Percentiles rank a stretch among this genome's conserved stretches.
phyloP scores from a whole-genome alignment of 2,329 filamentous ascomycete species.

The Penicillium sp. region DNA sequence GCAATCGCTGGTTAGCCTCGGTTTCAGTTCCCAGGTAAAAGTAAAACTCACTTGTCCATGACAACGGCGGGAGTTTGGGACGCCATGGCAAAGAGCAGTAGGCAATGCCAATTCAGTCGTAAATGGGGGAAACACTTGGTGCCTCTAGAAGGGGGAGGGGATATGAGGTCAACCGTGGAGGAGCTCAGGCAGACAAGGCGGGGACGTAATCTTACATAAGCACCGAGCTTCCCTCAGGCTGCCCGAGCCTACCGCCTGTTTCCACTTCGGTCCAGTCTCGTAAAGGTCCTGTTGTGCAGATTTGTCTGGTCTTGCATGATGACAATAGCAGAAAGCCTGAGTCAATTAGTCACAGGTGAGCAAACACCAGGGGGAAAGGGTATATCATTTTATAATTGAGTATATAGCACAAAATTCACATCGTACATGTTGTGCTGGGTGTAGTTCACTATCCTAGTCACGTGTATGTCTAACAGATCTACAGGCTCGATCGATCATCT shows the following conservation, averaged over 20 bases:
- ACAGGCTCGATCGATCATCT: no score
- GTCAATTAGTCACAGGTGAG: no score
- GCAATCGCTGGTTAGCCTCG: constrained; percentile 16
- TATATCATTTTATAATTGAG: no score
- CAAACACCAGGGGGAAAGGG: no score
- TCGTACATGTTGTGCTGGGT: no score
- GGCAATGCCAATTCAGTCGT: constrained; percentile 11
- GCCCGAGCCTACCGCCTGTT: neutral
- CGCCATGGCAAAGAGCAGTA: constrained; percentile 59
- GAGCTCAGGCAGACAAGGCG: constrained; percentile 25
- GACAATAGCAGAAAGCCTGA: no score
- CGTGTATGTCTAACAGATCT: no score
- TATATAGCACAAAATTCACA: no score
- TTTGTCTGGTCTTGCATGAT: no score
- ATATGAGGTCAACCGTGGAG: constrained; percentile 18
- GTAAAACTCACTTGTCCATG: constrained; percentile 95
- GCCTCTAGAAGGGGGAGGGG: constrained; percentile 8
- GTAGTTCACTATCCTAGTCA: no score
- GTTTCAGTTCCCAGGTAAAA: constrained; percentile 12
- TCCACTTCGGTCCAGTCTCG: no score
- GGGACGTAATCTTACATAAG: constrained; percentile 20
- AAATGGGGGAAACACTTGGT: constrained; percentile 3
- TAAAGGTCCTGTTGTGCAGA: no score
- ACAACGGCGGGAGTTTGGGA: constrained; percentile 99
- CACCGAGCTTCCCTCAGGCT: constrained; percentile 12